Conservation (phyloP, 1,139 yeast genomes). For the Pichia sp. region DNA sequence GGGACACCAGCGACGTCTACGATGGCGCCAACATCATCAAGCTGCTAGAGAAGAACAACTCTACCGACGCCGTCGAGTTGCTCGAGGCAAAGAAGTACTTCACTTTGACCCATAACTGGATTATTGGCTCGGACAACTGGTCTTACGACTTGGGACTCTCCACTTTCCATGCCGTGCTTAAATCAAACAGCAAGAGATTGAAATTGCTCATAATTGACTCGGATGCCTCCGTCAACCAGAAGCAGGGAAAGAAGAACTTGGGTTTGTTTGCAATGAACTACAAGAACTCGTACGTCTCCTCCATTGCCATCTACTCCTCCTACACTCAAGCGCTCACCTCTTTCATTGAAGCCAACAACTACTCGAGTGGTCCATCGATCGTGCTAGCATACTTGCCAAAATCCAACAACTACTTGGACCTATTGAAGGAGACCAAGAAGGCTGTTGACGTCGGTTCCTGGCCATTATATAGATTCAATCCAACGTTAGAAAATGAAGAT, state of each 20-base stretch:
- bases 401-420: conserved; percentile 55
- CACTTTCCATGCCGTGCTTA: conserved; percentile 81
- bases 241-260: conserved; percentile 77
- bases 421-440: conserved; percentile 79
- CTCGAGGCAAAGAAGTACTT: conserved; percentile 46
- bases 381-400: conserved; percentile 91
- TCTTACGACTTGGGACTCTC: conserved; percentile 88
- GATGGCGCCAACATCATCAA: conserved; percentile 36
- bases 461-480: conserved; percentile 90
- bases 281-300: conserved; percentile 87
- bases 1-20: conserved; percentile 29
- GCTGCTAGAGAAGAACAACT: conserved; percentile 24
- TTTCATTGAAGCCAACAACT: conserved; percentile 80
- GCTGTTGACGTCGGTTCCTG: conserved; percentile 94
- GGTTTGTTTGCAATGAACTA: conserved; percentile 95
- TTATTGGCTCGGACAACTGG: conserved; percentile 95
- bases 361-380: conserved; percentile 77
- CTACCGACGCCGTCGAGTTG: conserved; percentile 40
- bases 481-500: conserved; percentile 44
- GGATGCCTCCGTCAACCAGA: conserved; percentile 64
- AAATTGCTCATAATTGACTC: conserved; percentile 87
- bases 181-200: conserved; percentile 65
- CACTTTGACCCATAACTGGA: conserved; percentile 61
- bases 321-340: conserved; percentile 92
- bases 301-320: conserved; percentile 89